Base-by-base conservation (phyloP, 257 asterid genomes). In the Gentiana macrophylla region DNA sequence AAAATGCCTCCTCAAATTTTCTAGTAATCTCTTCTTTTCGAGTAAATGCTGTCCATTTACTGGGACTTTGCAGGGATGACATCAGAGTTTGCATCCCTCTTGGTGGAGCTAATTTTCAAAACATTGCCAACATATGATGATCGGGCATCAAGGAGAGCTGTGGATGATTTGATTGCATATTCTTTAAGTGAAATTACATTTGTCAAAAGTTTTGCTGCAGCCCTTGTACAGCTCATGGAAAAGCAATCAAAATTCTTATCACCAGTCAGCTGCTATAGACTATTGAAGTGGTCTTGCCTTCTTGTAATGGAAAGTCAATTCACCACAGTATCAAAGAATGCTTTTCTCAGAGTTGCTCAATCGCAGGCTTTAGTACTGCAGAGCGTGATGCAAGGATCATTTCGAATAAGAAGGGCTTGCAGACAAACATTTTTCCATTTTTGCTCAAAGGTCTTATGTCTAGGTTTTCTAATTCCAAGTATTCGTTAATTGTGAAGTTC, bases 161-260 rank as follows among this genome's bases (percentile, higher is more conserved):
- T 88, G 73, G 98, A 92, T 72, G 79, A 80, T 53, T 74, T 81
- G 63, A 79, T 92, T 58, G 60, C 74, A 60, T 87, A 76, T 74
- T 86, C 83, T 63, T 56, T 92, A 50, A 62, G 63, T 52, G 83
- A 70, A 69, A 78, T 69, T 66, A 61, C 66, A 44, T 88, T 92
- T 62, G 74, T 81, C 92, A 92, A 85, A 75, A 70, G 62, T 67
- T 92, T 88, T 79, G 98, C 97, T 45, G 93, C 93, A 60, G 69
- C 78, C 67, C 94, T 92, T 75, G 90, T 92, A 63, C 98, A 92
- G 84, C 65, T 81, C 64, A 87, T 88, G 95, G 98, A 92, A 73
- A 81, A 79, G 78, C 92, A 83, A 67, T 73, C 80, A 12, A 87
- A 88, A 71, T 80, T 73, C 73, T 89, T 78, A 62, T 73, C 94